Percentiles rank a stretch among this genome's conserved stretches.
Evolutionary conservation across 1,284 basidiomycete species (phyloP).

Genomic region (Rhodofomes roseus): DNA sequence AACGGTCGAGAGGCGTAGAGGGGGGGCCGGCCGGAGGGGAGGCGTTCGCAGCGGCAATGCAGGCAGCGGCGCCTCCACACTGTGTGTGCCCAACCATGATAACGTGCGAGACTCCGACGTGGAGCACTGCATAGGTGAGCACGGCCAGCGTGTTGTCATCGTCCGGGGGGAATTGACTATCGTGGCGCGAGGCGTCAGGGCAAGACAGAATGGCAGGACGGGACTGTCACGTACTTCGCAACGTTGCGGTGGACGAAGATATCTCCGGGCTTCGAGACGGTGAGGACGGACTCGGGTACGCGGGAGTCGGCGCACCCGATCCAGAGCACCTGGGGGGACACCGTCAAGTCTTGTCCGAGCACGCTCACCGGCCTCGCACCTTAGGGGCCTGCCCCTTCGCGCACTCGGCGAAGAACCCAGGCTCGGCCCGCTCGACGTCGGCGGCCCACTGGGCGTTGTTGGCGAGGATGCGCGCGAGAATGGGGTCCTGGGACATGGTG

Average conservation of each 20-base stretch:
- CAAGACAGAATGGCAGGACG: background rate
- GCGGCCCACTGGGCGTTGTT: slow-evolving; percentile 62
- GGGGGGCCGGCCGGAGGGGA: slow-evolving; percentile 31
- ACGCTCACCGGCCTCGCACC: slow-evolving; percentile 30
- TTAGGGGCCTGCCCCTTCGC: slow-evolving; percentile 72
- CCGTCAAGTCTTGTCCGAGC: background rate
- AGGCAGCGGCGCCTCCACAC: slow-evolving; percentile 77
- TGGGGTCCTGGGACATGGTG: slow-evolving; percentile 23
- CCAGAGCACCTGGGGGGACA: slow-evolving; percentile 56
- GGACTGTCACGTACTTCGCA: slow-evolving; percentile 46
- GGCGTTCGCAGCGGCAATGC: slow-evolving; percentile 38
- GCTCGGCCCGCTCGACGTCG: slow-evolving; percentile 51
- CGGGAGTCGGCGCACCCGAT: slow-evolving; percentile 73
- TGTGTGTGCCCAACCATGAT: slow-evolving; percentile 79
- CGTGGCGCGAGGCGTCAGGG: slow-evolving; percentile 3
- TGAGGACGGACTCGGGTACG: slow-evolving; percentile 56
- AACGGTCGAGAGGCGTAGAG: slow-evolving; percentile 58
- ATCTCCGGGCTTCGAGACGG: slow-evolving; percentile 57
- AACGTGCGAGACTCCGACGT: slow-evolving; percentile 81
- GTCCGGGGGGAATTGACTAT: slow-evolving; percentile 74
- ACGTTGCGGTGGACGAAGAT: slow-evolving; percentile 70
- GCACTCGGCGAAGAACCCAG: slow-evolving; percentile 57
- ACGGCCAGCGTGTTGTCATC: slow-evolving; percentile 81
- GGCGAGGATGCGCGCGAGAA: slow-evolving; percentile 44
- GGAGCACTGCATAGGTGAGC: slow-evolving; percentile 77